Percentiles rank a stretch among this genome's conserved stretches.
These are phyloP conservation scores for Elymus sibiricus DNA, from an alignment of 176 grass and related monocot species.

Conservation along the genomic window DNA sequence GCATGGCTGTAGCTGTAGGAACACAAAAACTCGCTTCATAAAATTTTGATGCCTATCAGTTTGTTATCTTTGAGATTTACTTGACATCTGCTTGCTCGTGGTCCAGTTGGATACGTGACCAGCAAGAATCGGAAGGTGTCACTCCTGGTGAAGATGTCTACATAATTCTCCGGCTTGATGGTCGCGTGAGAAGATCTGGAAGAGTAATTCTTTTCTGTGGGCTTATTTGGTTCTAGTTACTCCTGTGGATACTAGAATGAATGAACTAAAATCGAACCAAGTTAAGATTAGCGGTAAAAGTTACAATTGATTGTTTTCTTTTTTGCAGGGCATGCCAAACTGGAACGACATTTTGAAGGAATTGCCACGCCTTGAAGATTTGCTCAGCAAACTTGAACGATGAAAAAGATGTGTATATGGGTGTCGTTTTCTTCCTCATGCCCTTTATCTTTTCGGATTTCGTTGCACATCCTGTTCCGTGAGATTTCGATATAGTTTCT, in stretches of 20 bases:
- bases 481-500: background rate
- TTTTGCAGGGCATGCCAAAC: conserved; percentile 82
- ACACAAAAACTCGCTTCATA: background rate
- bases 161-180: conserved; percentile 83
- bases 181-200: conserved; percentile 88
- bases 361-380: conserved; percentile 70
- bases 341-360: conserved; percentile 82
- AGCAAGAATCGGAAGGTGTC: conserved; percentile 83
- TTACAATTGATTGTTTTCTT: background rate
- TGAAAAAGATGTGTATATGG: conserved; percentile 10
- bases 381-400: conserved; percentile 91
- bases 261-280: background rate
- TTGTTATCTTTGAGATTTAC: background rate
- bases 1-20: conserved; percentile 9
- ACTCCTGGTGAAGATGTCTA: conserved; percentile 78
- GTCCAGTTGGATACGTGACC: conserved; percentile 78
- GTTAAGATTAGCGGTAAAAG: background rate
- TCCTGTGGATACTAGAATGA: background rate
- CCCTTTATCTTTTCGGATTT: background rate
- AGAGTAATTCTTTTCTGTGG: conserved; percentile 48
- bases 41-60: background rate
- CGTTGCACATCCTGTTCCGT: background rate
- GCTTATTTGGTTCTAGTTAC: conserved; percentile 3
- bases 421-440: background rate
- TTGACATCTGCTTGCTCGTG: conserved; percentile 12